Conservation (phyloP, 192 early-diverging fungal species). For the Lobosporangium transversale region DNA sequence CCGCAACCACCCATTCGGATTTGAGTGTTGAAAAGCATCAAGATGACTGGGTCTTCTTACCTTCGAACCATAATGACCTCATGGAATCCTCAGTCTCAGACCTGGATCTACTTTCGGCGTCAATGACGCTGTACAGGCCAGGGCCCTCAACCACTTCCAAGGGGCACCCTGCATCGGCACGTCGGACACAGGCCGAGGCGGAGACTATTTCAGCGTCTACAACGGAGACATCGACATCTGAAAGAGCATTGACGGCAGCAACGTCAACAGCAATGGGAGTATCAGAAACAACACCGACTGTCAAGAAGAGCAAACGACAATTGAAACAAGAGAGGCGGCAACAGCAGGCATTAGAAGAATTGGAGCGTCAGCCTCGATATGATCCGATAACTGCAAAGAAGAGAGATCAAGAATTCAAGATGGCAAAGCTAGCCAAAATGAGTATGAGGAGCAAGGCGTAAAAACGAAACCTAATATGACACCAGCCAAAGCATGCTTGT, state of each 20-base stretch:
- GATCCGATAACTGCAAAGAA: conserved; percentile 42
- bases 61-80: conserved; percentile 30
- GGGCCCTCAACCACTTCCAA: background rate
- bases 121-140: conserved; percentile 27
- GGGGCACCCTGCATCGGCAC: conserved; percentile 16
- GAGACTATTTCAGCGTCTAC: no score
- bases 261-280: no score
- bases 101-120: conserved; percentile 42
- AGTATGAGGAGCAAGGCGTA: conserved; percentile 19
- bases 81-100: conserved; percentile 37
- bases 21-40: background rate
- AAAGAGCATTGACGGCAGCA: no score
- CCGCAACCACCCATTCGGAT: background rate
- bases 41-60: conserved; percentile 47
- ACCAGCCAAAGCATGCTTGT: no score
- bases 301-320: conserved; percentile 30
- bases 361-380: conserved; percentile 29
- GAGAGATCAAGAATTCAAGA: conserved; percentile 31
- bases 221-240: no score
- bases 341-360: conserved; percentile 20
- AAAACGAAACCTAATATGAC: no score
- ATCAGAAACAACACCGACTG: background rate
- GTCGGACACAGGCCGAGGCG: background rate
- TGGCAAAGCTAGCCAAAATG: conserved; percentile 26
- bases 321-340: conserved; percentile 35